These are phyloP conservation scores for Rhynchosporium graminicola DNA, from an alignment of 2,329 filamentous ascomycete species.

Conservation along the genomic window DNA sequence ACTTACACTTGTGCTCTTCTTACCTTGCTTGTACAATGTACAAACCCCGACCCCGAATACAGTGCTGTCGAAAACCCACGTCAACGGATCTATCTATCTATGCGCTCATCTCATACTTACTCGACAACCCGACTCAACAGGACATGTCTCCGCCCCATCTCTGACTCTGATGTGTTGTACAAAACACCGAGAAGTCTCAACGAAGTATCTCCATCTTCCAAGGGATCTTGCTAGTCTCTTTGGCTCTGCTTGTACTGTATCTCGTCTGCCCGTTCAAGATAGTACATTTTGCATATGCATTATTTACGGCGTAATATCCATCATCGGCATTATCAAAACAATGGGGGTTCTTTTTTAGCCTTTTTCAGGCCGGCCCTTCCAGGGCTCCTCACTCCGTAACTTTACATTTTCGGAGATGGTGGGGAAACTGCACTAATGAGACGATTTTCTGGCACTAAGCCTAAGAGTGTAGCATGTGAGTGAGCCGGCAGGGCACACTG, in stretches of 20 bases:
- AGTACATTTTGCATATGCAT: not conserved
- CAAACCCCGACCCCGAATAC: not conserved
- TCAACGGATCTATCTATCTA: constrained; percentile 1
- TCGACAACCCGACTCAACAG: constrained; percentile 1
- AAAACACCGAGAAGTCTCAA: too few species aligned
- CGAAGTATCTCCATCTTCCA: not conserved
- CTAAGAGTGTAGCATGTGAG: not conserved
- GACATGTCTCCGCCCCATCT: not conserved
- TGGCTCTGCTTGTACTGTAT: not conserved
- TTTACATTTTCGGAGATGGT: not conserved
- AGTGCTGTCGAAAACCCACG: not conserved
- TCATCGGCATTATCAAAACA: not conserved
- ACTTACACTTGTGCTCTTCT: not conserved
- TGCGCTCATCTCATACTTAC: not conserved
- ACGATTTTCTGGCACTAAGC: not conserved
- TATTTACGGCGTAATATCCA: not conserved
- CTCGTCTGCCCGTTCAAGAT: not conserved
- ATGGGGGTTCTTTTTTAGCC: not conserved
- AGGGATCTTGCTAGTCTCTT: not conserved
- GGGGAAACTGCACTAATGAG: constrained; percentile 1
- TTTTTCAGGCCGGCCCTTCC: not conserved
- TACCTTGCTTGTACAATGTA: not conserved
- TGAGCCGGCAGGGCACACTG: constrained; percentile 3
- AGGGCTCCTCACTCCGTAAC: not conserved
- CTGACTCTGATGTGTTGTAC: not conserved